These are phyloP conservation scores for Pseudonectria foliicola DNA, from an alignment of 2,329 filamentous ascomycete species.

Conservation along the genomic window DNA sequence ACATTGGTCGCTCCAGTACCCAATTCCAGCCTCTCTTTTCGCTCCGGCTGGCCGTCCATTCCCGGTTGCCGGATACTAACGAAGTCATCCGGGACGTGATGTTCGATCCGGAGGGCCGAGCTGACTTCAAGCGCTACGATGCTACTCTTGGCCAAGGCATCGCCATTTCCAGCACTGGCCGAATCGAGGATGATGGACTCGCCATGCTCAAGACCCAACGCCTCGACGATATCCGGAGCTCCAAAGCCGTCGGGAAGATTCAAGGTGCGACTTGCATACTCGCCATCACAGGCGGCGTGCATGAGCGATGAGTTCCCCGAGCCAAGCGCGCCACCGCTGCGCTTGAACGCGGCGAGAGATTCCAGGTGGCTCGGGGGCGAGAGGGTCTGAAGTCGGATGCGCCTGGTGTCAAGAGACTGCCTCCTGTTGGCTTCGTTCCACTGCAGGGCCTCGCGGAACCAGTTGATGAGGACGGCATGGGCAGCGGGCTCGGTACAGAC, in stretches of 20 bases:
- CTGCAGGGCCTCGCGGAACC: slow-evolving; percentile 59
- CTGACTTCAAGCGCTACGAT: slow-evolving; percentile 64
- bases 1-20: slow-evolving; percentile 28
- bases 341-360: slow-evolving; percentile 11
- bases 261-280: slow-evolving; percentile 36
- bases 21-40: slow-evolving; percentile 13
- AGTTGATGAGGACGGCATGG: slow-evolving; percentile 60
- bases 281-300: slow-evolving; percentile 9
- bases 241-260: slow-evolving; percentile 38
- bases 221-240: slow-evolving; percentile 48
- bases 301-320: slow-evolving; percentile 2
- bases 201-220: slow-evolving; percentile 31
- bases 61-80: slow-evolving; percentile 21
- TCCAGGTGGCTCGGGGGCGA: slow-evolving; percentile 19
- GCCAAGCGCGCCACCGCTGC: neutral
- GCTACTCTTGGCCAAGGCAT: slow-evolving; percentile 51
- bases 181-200: slow-evolving; percentile 55
- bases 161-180: slow-evolving; percentile 43
- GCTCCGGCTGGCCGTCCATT: neutral
- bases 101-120: slow-evolving; percentile 49
- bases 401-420: slow-evolving; percentile 4
- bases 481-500: slow-evolving; percentile 69
- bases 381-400: slow-evolving; percentile 16
- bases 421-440: slow-evolving; percentile 45
- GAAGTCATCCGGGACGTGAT: slow-evolving; percentile 43